phyloP scores from a whole-genome alignment of 257 asterid species.

The Lantana camara region DNA sequence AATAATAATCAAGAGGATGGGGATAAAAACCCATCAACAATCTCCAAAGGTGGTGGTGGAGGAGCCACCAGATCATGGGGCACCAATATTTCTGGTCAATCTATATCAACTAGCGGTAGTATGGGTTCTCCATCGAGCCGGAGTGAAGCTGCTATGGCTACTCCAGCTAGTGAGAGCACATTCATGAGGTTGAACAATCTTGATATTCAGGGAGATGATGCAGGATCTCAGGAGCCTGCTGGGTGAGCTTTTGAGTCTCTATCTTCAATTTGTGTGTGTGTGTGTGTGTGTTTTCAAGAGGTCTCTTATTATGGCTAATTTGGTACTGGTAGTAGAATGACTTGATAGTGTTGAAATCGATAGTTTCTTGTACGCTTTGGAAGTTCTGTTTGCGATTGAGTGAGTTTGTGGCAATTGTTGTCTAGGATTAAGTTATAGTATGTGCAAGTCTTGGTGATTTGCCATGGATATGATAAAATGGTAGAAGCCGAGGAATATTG shows the following conservation, averaged over 20 bases:
- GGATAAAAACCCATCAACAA: slow-evolving; percentile 44
- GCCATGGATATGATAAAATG: not conserved
- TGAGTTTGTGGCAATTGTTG: not conserved
- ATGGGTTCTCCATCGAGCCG: slow-evolving; percentile 81
- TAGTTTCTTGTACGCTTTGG: not conserved
- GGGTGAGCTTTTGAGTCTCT: slow-evolving; percentile 50
- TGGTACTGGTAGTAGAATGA: not conserved
- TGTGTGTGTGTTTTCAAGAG: slow-evolving; percentile 8
- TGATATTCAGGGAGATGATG: slow-evolving; percentile 77
- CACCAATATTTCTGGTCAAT: slow-evolving; percentile 75
- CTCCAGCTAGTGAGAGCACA: slow-evolving; percentile 59
- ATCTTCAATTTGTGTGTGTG: not conserved
- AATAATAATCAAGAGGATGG: slow-evolving; percentile 49
- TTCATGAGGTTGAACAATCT: slow-evolving; percentile 51
- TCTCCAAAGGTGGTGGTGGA: slow-evolving; percentile 51
- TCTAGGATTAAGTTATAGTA: not conserved
- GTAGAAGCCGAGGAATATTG: not conserved
- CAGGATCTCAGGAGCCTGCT: slow-evolving; percentile 63
- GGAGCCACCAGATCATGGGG: slow-evolving; percentile 72
- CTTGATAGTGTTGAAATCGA: not conserved
- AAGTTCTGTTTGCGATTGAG: not conserved
- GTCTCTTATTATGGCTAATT: not conserved
- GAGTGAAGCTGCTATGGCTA: slow-evolving; percentile 69
- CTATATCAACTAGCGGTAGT: slow-evolving; percentile 75
- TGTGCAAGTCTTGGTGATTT: slow-evolving; percentile 8